Base-by-base conservation (phyloP, 2,329 filamentous ascomycete species). In the Colletotrichum noveboracense region DNA sequence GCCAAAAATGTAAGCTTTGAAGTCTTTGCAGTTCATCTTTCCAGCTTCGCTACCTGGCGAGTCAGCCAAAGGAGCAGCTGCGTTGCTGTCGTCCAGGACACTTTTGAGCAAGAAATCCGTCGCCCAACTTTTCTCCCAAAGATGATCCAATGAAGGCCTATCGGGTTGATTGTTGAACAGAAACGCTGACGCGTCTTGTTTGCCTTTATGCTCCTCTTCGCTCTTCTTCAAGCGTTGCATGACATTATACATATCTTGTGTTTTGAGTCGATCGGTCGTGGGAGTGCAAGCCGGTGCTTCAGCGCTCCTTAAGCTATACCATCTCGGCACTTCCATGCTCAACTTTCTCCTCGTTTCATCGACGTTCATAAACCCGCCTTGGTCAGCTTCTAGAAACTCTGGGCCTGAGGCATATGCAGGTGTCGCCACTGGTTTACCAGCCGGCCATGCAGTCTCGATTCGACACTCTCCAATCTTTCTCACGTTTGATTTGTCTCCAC, bases 351-450 rank as follows among this genome's bases (percentile, higher is more conserved):
- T 28, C 5, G 0, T n/a, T 7, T 28, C 2, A 1, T 61, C 56
- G 14, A 61, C 2, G 18, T 28, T 28, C 0, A 1, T 16, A 5
- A 34, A 61, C 0, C 56, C 56, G 0, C 0, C 56, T 18, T 8
- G 0, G 5, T 61, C 58, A 8, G 24, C 26, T 61, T 32, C 28
- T 14, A 61, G 14, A 1, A 61, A 30, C 3, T 58, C 26, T 28
- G 55, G 0, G 0, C 55, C 55, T 0, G 55, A 28, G 24, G 0
- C 0, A 28, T 58, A 58, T 26, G 55, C 55, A 16, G 55, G 24
- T 0, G 43, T 52, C 43, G 43, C 55, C 55, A 58, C 55, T 0
- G 55, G 21, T 58, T 52, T 26, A 58, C 55, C 26, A 30, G 55
- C 55, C 1, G 21, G 24, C 55, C 26, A 30, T 30, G 58, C 28